Evolutionary conservation across 2,329 filamentous ascomycete genomes (phyloP), one percentile per base, ranked within the genome.

Genomic region (Diaporthe ilicicola): DNA sequence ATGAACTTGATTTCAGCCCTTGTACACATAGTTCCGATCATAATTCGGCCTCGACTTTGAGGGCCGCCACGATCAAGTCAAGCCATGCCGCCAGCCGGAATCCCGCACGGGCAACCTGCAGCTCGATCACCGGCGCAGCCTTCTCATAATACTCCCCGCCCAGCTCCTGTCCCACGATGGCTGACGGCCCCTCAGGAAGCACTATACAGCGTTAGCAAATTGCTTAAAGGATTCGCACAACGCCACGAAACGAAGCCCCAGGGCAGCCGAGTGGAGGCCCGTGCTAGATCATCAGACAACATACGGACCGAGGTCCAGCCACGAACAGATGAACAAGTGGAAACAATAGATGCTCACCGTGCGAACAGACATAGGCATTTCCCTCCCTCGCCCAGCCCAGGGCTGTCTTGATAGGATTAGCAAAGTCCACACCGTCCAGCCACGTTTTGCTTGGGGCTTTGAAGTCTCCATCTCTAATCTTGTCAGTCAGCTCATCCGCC

Each of bases 41-140:
- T 75, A 81, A 77, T 75, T 81, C 78, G 61, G 77, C 72, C 62
- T 73, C 71, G 70, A 53, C 68, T 32, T 75, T 74, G 55, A 76
- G 75, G 46, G 79, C 77, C 53, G 84, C 80, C 10, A 84, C 88
- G 75, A 92, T 90, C 75, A 86, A 81, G 76, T 93, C 90, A 72
- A 93, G 81, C 89, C 90, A 93, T 24, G 86, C 86, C 2, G 89
- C 92, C 78, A 94, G 84, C 61, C 92, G 86, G 78, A 89, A 92
- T 13, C 92, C 92, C 4, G 90, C 92, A 74, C 88, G 88, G 9
- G 91, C 92, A 72, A 94, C 84, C 77, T 92, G 89, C 71, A 88
- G 77, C 79, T 93, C 89, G 55, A 93, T 84, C 70, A 91, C 87
- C 24, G 87, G 88, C n/a, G 87, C 87, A 2, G 90, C 91, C 39